Evolutionary conservation across 2,329 filamentous ascomycete genomes (phyloP), one percentile per base, ranked within the genome.

Genomic region (Intubia oerlemansii): DNA sequence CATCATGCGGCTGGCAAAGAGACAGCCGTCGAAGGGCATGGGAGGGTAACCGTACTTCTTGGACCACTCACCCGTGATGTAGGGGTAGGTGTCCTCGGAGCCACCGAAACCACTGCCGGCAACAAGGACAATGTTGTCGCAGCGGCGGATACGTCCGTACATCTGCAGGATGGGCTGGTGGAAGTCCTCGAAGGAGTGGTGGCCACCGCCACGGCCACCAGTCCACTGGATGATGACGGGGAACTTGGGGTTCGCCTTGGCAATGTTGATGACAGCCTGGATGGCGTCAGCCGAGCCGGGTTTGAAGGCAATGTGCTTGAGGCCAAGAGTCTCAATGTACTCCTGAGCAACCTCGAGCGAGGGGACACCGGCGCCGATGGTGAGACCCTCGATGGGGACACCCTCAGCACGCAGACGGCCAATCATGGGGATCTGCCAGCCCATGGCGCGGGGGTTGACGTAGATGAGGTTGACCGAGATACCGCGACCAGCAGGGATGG

Each of bases 191-290:
- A 74, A 91, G 1, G 82, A 92, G 56, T 93, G 84, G 50, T 92
- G 84, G 32, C 84, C 84, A 56, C 84, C 84, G 39, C 82, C 84
- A 52, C 84, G 76, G 23, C 84, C 84, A 46, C 84, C 84, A 34
- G 84, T 93, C 84, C 84, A 93, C 53, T 93, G 84, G 36, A 92
- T 57, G 30, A 92, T 70, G 29, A 92, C 67, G n/a, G 84, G 84
- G 61, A 93, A 92, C 17, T 67, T 73, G 3, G 84, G 82, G 48
- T 92, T 88, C n/a, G 80, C 79, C 53, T 79, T 88, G 38, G 84
- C 82, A 43, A 93, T 84, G 51, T 90, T 88, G 52, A 93, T 75
- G 34, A 90, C 79, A 18, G 76, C 59, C 48, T 92, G 80, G 36
- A 93, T 91, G 3, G 77, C 79, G 37, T 91, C 79, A 27, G 75